phyloP scores from a whole-genome alignment of 768 basidiomycete genomes.

The Suillus lakei region DNA sequence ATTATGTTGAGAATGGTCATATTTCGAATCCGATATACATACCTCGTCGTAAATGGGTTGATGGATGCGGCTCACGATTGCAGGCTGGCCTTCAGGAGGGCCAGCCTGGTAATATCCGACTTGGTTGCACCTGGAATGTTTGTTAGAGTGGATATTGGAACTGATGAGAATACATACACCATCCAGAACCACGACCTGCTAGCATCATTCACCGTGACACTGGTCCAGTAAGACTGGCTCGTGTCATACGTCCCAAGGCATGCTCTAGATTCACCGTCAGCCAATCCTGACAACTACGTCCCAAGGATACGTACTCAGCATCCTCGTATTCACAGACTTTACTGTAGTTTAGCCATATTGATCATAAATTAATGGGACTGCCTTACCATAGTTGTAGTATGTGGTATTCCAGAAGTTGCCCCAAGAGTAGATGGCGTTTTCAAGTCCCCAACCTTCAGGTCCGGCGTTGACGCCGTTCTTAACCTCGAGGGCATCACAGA shows the following conservation, averaged over 20 bases:
- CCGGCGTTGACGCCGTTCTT: constrained; percentile 46
- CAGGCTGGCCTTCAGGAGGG: constrained; percentile 41
- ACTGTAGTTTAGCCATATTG: neutral
- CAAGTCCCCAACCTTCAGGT: constrained; percentile 61
- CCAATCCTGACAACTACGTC: neutral
- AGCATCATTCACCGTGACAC: constrained; percentile 58
- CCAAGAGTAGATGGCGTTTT: constrained; percentile 66
- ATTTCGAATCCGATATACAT: neutral
- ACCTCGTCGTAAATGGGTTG: constrained; percentile 35
- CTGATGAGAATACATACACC: constrained; percentile 44
- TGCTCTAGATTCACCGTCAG: constrained; percentile 44
- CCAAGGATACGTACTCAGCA: constrained; percentile 47
- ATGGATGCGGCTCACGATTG: constrained; percentile 38
- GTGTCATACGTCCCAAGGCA: constrained; percentile 49
- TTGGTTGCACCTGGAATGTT: constrained; percentile 61
- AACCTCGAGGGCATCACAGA: constrained; percentile 46
- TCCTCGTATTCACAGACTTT: constrained; percentile 56
- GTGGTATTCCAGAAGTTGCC: constrained; percentile 57
- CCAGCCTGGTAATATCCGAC: constrained; percentile 56
- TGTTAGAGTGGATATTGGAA: neutral
- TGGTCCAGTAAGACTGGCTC: constrained; percentile 49
- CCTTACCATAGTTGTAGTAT: constrained; percentile 52
- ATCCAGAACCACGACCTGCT: constrained; percentile 75
- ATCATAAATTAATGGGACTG: neutral
- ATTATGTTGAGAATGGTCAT: neutral